phyloP scores from a whole-genome alignment of 169 alveolate species.

The Ichthyophthirius multifiliis region DNA sequence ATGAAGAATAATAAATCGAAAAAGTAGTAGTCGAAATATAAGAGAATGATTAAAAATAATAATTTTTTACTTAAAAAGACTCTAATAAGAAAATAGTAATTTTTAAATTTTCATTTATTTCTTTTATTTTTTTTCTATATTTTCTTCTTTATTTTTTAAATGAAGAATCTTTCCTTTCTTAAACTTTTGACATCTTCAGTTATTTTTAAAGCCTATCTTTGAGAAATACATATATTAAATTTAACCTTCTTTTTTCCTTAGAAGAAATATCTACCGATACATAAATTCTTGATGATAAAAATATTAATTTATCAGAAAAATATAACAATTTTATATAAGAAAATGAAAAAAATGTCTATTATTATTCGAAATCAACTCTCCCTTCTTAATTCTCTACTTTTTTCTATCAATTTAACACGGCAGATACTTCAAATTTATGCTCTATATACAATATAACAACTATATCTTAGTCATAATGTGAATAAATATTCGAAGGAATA shows the following conservation, averaged over 20 bases:
- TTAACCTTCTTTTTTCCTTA: too few species aligned
- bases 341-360: background rate
- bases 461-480: too few species aligned
- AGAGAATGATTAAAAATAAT: background rate
- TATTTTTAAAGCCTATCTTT: background rate
- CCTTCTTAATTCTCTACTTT: background rate
- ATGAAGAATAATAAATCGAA: conserved; percentile 9
- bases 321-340: background rate
- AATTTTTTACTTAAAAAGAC: background rate
- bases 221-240: too few species aligned
- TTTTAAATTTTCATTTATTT: background rate
- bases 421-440: background rate
- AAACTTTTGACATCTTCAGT: background rate
- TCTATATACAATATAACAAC: background rate
- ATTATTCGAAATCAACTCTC: background rate
- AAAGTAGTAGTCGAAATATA: background rate
- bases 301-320: too few species aligned
- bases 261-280: too few species aligned
- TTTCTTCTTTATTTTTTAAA: background rate
- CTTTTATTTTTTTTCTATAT: background rate
- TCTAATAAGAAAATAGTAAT: conserved; percentile 2
- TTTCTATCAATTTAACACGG: background rate
- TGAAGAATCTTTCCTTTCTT: background rate
- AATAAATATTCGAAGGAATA: background rate
- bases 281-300: too few species aligned